Base-by-base conservation (phyloP, 768 basidiomycete genomes). In the Leucocoprinus leucothites region DNA sequence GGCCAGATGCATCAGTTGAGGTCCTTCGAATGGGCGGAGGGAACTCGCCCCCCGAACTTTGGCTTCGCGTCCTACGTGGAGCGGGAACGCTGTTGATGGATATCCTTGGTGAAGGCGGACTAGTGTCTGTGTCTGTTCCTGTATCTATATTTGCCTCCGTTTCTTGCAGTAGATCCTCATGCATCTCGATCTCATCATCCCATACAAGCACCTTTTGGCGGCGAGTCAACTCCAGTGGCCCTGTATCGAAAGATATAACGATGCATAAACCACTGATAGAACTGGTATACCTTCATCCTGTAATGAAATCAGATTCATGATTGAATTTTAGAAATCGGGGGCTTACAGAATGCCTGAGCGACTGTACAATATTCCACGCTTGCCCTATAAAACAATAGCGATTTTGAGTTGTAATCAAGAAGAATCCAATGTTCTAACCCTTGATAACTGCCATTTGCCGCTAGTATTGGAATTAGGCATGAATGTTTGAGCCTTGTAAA, bases 371-470 rank as follows among this genome's bases (percentile, higher is more conserved):
- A 62, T 94, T 94, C 82, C 87, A 92, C 40, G 89, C 93, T 66
- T 95, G 93, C 11, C 91, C 77, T 79, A 36, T 13, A 19, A 36
- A 31, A 5, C 11, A 21, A 16, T 26, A 21, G 21, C 56, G 43
- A 47, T 42, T 42, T 22, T 58, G 50, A 38, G 26, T 13, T 28
- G 7, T 5, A 22, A 59, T n/a, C 38, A 16, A 21, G 8, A 24
- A 22, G 16, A 34, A 9, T 3, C 16, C 19, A 13, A 22, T 21
- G 42, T 24, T 14, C 48, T 51, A 22, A 73, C 80, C 93, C 71
- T 95, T 95, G 57, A 96, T 87, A 3, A 96, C 91, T n/a, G 91
- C 87, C 53, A 95, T 70, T 78, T 96, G 94, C 57, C 87, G 78
- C 87, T 90, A 64, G 3, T 48, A 57, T 31, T 38, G 24, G 50